Evolutionary conservation across 306 rosid genomes (phyloP).

Genomic region (Pyrus pyrifolia): DNA sequence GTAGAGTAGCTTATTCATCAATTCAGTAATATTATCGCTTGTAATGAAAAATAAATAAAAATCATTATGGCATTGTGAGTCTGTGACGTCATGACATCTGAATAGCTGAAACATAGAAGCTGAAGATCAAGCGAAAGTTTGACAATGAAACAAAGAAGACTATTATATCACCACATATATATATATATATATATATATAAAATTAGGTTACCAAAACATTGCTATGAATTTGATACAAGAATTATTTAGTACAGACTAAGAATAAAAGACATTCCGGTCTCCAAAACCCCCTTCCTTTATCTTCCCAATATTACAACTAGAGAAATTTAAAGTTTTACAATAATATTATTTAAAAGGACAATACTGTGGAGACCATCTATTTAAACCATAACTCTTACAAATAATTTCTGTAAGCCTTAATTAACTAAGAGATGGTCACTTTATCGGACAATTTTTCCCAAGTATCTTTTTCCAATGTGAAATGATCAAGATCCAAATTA

Average conservation of each 20-base stretch:
- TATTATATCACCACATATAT: background rate
- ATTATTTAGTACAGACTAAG: background rate
- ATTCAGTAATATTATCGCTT: too few relatives aligned
- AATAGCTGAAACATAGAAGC: background rate
- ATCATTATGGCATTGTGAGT: too few relatives aligned
- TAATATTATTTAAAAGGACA: background rate
- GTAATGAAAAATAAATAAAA: too few relatives aligned
- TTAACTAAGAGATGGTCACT: too few relatives aligned
- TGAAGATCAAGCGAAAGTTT: background rate
- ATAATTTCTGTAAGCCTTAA: background rate
- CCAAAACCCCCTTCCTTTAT: background rate
- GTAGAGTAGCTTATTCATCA: too few relatives aligned
- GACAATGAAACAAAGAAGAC: background rate
- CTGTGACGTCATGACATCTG: too few relatives aligned
- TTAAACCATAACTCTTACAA: background rate
- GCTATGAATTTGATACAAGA: background rate
- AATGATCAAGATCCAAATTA: background rate
- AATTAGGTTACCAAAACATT: background rate
- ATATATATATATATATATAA: background rate
- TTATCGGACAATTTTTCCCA: background rate
- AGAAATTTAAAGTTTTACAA: background rate
- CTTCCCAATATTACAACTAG: too few relatives aligned
- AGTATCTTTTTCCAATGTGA: background rate
- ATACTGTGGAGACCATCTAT: too few relatives aligned
- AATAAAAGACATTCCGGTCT: background rate